phyloP scores from a whole-genome alignment of 139 green algal genomes.

The Nannochloris sp. region DNA sequence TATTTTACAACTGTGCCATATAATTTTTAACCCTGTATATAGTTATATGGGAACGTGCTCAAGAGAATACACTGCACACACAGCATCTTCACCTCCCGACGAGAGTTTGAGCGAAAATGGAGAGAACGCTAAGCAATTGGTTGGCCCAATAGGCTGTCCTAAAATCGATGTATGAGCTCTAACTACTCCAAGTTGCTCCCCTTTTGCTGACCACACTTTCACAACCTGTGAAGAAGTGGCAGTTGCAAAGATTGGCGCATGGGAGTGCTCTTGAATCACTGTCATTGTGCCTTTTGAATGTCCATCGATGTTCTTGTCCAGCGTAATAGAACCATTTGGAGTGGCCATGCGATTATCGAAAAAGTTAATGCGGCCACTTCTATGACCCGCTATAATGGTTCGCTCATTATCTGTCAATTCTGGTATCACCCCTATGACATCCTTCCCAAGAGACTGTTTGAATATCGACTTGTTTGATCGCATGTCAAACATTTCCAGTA shows the following conservation, averaged over 20 bases:
- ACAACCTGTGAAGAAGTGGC: slow-evolving; percentile 49
- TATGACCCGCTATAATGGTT: slow-evolving; percentile 16
- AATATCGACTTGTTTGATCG: background rate
- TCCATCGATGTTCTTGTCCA: slow-evolving; percentile 42
- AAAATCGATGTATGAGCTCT: slow-evolving; percentile 52
- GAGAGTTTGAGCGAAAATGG: slow-evolving; percentile 70
- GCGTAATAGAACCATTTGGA: background rate
- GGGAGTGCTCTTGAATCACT: slow-evolving; percentile 59
- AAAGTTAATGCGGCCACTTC: slow-evolving; percentile 59
- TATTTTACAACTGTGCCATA: slow-evolving; percentile 75
- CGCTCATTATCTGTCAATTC: background rate
- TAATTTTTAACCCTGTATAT: background rate
- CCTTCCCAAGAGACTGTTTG: background rate
- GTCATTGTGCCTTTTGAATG: slow-evolving; percentile 61
- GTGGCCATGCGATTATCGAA: slow-evolving; percentile 34
- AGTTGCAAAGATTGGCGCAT: slow-evolving; percentile 74
- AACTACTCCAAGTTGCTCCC: slow-evolving; percentile 59
- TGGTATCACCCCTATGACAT: background rate
- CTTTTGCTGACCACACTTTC: slow-evolving; percentile 43
- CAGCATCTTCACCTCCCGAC: slow-evolving; percentile 46
- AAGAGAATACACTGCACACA: slow-evolving; percentile 40
- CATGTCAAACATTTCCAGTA: background rate
- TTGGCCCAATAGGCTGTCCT: slow-evolving; percentile 50
- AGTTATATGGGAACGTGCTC: background rate
- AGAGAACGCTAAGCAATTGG: slow-evolving; percentile 76